Evolutionary conservation across 2,329 filamentous ascomycete species (phyloP).

Genomic region (Hypoxylon sp.): DNA sequence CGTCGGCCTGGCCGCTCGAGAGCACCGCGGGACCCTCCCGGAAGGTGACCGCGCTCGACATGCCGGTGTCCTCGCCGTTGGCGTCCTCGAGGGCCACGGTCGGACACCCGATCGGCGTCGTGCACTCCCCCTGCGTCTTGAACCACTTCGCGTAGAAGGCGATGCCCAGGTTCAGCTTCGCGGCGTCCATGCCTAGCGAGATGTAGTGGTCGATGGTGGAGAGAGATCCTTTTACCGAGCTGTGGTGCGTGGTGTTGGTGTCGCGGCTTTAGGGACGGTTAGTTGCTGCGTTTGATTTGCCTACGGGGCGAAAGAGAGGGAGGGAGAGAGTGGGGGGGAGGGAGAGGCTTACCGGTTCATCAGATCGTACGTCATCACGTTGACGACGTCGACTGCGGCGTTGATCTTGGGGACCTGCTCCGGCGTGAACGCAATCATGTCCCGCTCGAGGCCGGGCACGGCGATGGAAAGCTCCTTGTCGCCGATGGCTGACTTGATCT

Average conservation of each 20-base stretch:
- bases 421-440: constrained; percentile 73
- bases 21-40: constrained; percentile 42
- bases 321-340: no score
- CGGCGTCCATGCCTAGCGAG: constrained; percentile 57
- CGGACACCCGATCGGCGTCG: constrained; percentile 60
- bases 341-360: constrained; percentile 43
- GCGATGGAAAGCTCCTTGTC: constrained; percentile 72
- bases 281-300: no score
- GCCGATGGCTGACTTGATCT: constrained; percentile 66
- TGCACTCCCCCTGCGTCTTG: constrained; percentile 53
- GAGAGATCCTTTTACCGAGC: constrained; percentile 64
- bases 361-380: constrained; percentile 54
- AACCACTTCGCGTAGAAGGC: constrained; percentile 76
- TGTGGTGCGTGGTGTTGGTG: constrained; percentile 70
- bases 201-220: constrained; percentile 68
- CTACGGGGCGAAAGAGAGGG: no score
- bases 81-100: constrained; percentile 67
- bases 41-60: constrained; percentile 62
- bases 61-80: constrained; percentile 60
- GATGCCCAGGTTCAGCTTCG: constrained; percentile 69
- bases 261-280: constrained; percentile 76
- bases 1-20: constrained; percentile 62
- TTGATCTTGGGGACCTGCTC: constrained; percentile 67
- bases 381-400: constrained; percentile 70
- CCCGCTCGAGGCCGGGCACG: constrained; percentile 68